Base-by-base conservation (phyloP, 2,329 filamentous ascomycete species). In the Fusarium citri region DNA sequence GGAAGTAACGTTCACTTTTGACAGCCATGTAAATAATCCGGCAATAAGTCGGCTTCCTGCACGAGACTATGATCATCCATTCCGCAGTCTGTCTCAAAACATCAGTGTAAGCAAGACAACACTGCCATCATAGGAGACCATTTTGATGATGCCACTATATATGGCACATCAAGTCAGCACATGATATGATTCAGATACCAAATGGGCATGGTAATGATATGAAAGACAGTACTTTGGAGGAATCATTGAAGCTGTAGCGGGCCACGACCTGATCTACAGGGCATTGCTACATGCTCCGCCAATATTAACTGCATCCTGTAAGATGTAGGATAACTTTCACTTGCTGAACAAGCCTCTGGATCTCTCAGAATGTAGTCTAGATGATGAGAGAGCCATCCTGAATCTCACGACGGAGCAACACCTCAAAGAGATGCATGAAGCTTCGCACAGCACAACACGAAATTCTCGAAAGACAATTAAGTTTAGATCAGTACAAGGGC, bases 221-320 rank as follows among this genome's bases (percentile, higher is more conserved):
- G 34, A n/a, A n/a, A 37, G 18, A 37, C 2, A 7, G 34, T 37
- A 0, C 34, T 4, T 10, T 37, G 0, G 16, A 37, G 16, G 1
- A 18, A 16, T 4, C 31, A 6, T 9, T 37, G 31, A 18, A 37
- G 31, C 8, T 37, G 16, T 4, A 37, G 16, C 31, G 9, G 31
- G 3, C 16, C 16, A n/a, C 31, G 1, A 18, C 16, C 16, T 18
- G 16, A 37, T 37, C 31, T 37, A 28, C 11, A 12, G 4, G 4
- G 26, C 26, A 12, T 28, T 12, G 10, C 26, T 28, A 28, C 31
- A 37, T 37, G 31, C 31, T 4, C 31, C 9, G 31, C 31, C 31
- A 37, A 37, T 18, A 37, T 37, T 18, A 18, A 34, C 16, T 34
- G 31, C 9, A 34, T 5, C 11, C 10, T 37, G 2, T 6, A 18